These are phyloP conservation scores for Trifolium repens DNA, from an alignment of 306 rosid species.

Conservation along the genomic window DNA sequence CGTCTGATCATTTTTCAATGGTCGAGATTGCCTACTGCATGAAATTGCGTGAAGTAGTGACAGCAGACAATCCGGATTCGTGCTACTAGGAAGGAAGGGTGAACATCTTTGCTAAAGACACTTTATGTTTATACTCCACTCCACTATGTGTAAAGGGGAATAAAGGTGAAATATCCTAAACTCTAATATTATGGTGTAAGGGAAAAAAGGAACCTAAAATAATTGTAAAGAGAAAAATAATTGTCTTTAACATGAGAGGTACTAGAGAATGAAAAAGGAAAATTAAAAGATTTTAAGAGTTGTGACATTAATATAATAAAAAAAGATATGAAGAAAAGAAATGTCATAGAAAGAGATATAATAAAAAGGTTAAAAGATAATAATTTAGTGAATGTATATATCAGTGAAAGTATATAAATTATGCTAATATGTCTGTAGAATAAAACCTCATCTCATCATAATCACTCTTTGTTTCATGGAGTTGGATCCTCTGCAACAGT, in stretches of 20 bases:
- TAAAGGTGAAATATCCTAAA: slow-evolving; percentile 22
- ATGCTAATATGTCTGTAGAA: slow-evolving; percentile 39
- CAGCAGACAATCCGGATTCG: too few species aligned
- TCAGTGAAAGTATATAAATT: slow-evolving; percentile 6
- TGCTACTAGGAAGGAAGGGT: slow-evolving; percentile 10
- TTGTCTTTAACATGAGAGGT: background rate
- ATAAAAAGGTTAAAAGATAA: background rate
- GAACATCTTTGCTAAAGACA: slow-evolving; percentile 70
- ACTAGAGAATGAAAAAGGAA: background rate
- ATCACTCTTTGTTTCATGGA: slow-evolving; percentile 34
- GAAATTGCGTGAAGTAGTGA: too few species aligned
- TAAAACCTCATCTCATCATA: slow-evolving; percentile 45
- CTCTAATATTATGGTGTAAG: background rate
- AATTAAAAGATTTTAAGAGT: background rate
- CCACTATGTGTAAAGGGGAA: slow-evolving; percentile 60
- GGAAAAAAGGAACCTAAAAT: background rate
- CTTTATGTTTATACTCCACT: slow-evolving; percentile 84
- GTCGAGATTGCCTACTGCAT: too few species aligned
- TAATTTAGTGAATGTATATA: background rate
- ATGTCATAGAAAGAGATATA: background rate
- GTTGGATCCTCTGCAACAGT: background rate
- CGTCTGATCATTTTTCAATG: too few species aligned
- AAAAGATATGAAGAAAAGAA: background rate
- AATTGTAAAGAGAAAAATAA: background rate
- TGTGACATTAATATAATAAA: background rate